Evolutionary conservation across 495 filamentous ascomycete species (phyloP).

Genomic region (Physcia stellaris): DNA sequence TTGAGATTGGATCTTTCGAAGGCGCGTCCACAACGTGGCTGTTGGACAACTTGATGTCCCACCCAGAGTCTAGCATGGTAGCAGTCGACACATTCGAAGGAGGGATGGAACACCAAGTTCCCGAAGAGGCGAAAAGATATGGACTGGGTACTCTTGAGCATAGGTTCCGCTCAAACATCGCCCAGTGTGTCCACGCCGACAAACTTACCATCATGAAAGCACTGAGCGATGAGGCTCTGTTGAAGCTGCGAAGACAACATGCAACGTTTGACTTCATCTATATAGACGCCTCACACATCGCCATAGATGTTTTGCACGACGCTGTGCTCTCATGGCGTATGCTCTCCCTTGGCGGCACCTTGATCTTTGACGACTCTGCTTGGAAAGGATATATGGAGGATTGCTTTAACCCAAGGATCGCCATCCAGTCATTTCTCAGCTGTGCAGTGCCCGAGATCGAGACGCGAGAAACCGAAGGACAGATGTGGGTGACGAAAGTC

Average conservation of each 20-base stretch:
- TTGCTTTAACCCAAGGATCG: constrained; percentile 10
- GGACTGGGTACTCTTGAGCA: constrained; percentile 3
- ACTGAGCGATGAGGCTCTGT: constrained; percentile 9
- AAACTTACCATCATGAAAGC: constrained; percentile 10
- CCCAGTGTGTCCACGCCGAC: constrained; percentile 4
- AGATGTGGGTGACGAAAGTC: constrained; percentile 9
- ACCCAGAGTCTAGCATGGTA: constrained; percentile 7
- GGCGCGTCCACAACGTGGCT: constrained; percentile 13
- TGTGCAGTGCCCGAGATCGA: constrained; percentile 5
- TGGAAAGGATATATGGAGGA: constrained; percentile 10
- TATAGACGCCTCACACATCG: constrained; percentile 10
- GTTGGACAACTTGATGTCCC: constrained; percentile 10
- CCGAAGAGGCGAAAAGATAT: background rate
- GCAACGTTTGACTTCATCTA: constrained; percentile 7
- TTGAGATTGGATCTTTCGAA: constrained; percentile 12
- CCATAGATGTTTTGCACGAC: constrained; percentile 11
- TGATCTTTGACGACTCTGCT: constrained; percentile 8
- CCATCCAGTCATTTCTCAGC: constrained; percentile 4
- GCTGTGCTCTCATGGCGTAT: constrained; percentile 8
- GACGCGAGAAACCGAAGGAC: background rate
- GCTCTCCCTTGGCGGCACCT: constrained; percentile 1
- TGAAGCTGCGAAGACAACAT: background rate
- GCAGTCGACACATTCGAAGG: constrained; percentile 10
- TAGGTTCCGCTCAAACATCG: constrained; percentile 5
- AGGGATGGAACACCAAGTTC: constrained; percentile 9